Percentiles rank a stretch among this genome's conserved stretches.
These are phyloP conservation scores for Rubia tinctorum DNA, from an alignment of 305 asterid genomes.

Conservation along the genomic window DNA sequence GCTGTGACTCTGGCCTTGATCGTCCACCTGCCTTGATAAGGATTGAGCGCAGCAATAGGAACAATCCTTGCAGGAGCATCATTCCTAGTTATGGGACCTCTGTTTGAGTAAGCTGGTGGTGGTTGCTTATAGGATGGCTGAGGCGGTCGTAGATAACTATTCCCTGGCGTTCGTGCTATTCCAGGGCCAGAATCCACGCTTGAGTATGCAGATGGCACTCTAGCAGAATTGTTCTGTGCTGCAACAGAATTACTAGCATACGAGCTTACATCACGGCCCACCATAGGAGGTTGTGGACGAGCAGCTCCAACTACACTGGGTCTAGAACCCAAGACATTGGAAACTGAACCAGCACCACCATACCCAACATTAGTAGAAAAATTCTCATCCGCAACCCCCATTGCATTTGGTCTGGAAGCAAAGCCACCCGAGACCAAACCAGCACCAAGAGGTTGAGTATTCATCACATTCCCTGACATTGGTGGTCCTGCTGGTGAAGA, in stretches of 20 bases:
- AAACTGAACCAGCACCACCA: constrained; percentile 16
- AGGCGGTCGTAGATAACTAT: constrained; percentile 58
- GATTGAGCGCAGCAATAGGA: constrained; percentile 84
- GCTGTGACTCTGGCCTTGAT: constrained; percentile 92
- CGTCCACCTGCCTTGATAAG: constrained; percentile 91
- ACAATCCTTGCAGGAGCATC: constrained; percentile 77
- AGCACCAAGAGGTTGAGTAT: constrained; percentile 33
- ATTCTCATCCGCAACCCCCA: not conserved
- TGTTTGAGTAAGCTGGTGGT: constrained; percentile 58
- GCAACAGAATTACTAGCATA: constrained; percentile 39
- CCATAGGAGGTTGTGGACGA: constrained; percentile 34
- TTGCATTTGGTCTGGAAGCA: constrained; percentile 29
- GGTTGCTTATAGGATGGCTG: constrained; percentile 56
- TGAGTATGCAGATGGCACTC: constrained; percentile 33
- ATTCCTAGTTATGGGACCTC: constrained; percentile 86
- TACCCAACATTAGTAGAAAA: not conserved
- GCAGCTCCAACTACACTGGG: constrained; percentile 41
- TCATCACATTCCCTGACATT: constrained; percentile 34
- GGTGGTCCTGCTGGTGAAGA: constrained; percentile 39
- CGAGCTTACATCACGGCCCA: constrained; percentile 29
- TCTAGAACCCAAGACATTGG: constrained; percentile 28
- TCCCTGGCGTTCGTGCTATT: constrained; percentile 40
- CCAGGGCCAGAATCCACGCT: constrained; percentile 46
- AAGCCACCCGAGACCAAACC: constrained; percentile 23
- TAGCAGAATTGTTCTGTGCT: constrained; percentile 34